These are phyloP conservation scores for Hirsutella thompsonii DNA, from an alignment of 2,329 filamentous ascomycete species.

Conservation along the genomic window DNA sequence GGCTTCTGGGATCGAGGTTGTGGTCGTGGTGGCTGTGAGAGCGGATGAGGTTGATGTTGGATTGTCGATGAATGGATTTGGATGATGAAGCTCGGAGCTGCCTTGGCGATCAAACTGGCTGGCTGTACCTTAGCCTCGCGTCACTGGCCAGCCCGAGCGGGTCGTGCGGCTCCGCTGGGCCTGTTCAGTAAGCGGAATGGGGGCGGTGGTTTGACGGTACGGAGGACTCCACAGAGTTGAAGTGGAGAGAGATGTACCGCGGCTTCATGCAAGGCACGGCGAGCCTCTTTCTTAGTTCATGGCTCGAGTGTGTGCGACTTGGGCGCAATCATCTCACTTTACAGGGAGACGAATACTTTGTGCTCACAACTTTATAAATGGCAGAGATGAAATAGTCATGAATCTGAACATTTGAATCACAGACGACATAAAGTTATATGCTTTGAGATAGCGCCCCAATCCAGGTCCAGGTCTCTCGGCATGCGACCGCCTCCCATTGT, in stretches of 20 bases:
- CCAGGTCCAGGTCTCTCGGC: too few species aligned
- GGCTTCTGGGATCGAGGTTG: slow-evolving; percentile 6
- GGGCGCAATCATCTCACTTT: too few species aligned
- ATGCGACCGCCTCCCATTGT: slow-evolving; percentile 44
- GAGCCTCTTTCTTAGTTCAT: neutral
- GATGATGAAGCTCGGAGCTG: neutral
- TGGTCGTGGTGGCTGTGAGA: neutral
- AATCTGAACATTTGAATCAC: too few species aligned
- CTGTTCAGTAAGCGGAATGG: too few species aligned
- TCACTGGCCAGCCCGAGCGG: neutral
- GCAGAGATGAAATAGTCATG: too few species aligned
- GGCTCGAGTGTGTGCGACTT: too few species aligned
- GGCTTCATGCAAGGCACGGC: neutral
- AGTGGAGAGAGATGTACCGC: neutral
- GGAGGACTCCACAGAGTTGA: neutral
- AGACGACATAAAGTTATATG: too few species aligned
- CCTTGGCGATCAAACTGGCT: neutral
- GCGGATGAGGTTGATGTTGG: neutral
- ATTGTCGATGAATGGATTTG: neutral
- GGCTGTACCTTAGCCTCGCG: neutral
- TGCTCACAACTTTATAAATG: too few species aligned
- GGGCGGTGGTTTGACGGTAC: too few species aligned
- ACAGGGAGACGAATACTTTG: too few species aligned
- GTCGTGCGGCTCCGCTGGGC: too few species aligned
- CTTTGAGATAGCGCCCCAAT: too few species aligned